phyloP scores from a whole-genome alignment of 164 flowering plant genomes.

The Vitis amurensis region DNA sequence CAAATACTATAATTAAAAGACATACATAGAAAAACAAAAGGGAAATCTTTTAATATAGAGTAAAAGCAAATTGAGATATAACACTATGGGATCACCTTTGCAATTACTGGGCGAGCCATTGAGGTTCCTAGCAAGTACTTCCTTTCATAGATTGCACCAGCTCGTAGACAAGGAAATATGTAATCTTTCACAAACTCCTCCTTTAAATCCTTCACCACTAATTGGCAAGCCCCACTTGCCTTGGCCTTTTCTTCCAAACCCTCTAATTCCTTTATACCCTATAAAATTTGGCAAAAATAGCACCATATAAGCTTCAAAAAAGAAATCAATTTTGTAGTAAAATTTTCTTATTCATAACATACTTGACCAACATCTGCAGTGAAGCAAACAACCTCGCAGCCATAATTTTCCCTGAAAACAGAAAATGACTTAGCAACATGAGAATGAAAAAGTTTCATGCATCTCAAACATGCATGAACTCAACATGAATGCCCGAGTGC shows the following conservation, averaged over 20 bases:
- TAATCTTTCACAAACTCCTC: slow-evolving; percentile 93
- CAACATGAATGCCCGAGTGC: too few relatives aligned
- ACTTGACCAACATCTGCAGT: slow-evolving; percentile 99
- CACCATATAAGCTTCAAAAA: background rate
- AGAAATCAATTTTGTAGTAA: background rate
- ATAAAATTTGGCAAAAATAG: slow-evolving; percentile 7
- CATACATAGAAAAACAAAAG: background rate
- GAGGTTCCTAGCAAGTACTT: slow-evolving; percentile 97
- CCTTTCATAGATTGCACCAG: slow-evolving; percentile 94
- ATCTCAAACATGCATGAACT: too few relatives aligned
- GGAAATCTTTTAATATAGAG: background rate
- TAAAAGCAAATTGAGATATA: background rate
- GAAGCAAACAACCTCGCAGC: slow-evolving; percentile 97
- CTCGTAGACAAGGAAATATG: slow-evolving; percentile 90
- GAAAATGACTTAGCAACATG: background rate
- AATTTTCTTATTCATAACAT: slow-evolving; percentile 21
- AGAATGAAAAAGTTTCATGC: background rate
- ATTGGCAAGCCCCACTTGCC: slow-evolving; percentile 94
- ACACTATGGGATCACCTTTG: slow-evolving; percentile 52
- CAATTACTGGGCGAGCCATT: slow-evolving; percentile 99
- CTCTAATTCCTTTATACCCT: slow-evolving; percentile 83
- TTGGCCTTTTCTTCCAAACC: slow-evolving; percentile 94
- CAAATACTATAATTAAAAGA: background rate
- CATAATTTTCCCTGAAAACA: slow-evolving; percentile 85
- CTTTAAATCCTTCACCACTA: slow-evolving; percentile 85